phyloP scores from a whole-genome alignment of 129 eudicot species.

The Flaveria ramosissima region DNA sequence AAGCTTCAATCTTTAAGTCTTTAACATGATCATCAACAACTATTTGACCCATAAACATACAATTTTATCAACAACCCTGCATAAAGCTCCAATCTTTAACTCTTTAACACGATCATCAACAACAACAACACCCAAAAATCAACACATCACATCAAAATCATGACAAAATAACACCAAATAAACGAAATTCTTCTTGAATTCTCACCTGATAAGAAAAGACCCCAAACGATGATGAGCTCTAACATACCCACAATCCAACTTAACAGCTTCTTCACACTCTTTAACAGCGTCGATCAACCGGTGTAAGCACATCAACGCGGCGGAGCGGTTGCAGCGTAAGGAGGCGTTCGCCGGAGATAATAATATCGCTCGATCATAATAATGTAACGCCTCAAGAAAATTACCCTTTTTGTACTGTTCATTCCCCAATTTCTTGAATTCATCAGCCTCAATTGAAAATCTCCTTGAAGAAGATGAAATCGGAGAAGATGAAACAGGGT shows the following conservation, averaged over 20 bases:
- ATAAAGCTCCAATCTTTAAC: slow-evolving; percentile 28
- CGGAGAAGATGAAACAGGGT: not conserved
- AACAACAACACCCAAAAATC: not conserved
- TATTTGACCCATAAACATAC: too few species aligned
- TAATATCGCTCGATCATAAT: slow-evolving; percentile 63
- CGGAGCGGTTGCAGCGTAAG: slow-evolving; percentile 66
- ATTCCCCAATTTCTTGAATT: slow-evolving; percentile 62
- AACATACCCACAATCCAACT: slow-evolving; percentile 62
- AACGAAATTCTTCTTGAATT: not conserved
- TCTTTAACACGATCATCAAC: slow-evolving; percentile 20
- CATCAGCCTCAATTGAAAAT: slow-evolving; percentile 54
- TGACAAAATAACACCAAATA: not conserved
- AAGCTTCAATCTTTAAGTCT: slow-evolving; percentile 8
- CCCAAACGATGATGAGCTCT: slow-evolving; percentile 85
- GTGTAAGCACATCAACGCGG: slow-evolving; percentile 66
- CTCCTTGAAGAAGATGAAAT: slow-evolving; percentile 11
- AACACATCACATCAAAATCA: not conserved
- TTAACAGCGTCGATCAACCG: slow-evolving; percentile 62
- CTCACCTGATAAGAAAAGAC: slow-evolving; percentile 75
- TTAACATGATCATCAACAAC: slow-evolving; percentile 1
- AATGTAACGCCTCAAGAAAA: slow-evolving; percentile 61
- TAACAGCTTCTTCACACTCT: slow-evolving; percentile 79
- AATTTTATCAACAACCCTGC: too few species aligned
- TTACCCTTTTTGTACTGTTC: slow-evolving; percentile 56
- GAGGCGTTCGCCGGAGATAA: slow-evolving; percentile 68